phyloP scores from a whole-genome alignment of 78 protist species.

The Dictyostelium firmibasis region DNA sequence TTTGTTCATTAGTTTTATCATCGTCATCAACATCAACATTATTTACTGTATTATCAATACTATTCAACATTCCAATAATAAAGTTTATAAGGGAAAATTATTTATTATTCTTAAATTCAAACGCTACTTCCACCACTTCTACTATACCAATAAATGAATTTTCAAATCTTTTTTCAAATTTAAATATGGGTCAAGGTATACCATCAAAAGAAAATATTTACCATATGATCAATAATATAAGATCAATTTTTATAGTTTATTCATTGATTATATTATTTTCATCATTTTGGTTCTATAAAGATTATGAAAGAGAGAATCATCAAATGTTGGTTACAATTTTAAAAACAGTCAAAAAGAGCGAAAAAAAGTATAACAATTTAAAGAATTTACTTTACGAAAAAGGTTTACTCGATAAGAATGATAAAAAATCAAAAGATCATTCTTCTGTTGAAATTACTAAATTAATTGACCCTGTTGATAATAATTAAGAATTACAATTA shows the following conservation, averaged over 20 bases:
- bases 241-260: conserved; percentile 1
- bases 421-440: neutral
- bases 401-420: neutral
- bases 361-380: neutral
- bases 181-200: neutral
- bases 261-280: neutral
- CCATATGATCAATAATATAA: neutral
- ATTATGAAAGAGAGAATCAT: conserved; percentile 52
- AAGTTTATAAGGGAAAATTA: neutral
- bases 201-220: neutral
- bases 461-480: neutral
- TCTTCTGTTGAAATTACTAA: neutral
- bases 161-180: neutral
- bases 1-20: neutral
- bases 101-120: neutral
- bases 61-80: neutral
- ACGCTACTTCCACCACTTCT: neutral
- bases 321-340: neutral
- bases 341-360: neutral
- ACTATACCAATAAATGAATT: neutral
- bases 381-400: neutral
- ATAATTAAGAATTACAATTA: neutral
- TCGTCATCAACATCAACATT: neutral
- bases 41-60: no score
- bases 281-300: conserved; percentile 41